Evolutionary conservation across 495 filamentous ascomycete genomes (phyloP), one percentile per base, ranked within the genome.

Genomic region (Durotheca rogersii): DNA sequence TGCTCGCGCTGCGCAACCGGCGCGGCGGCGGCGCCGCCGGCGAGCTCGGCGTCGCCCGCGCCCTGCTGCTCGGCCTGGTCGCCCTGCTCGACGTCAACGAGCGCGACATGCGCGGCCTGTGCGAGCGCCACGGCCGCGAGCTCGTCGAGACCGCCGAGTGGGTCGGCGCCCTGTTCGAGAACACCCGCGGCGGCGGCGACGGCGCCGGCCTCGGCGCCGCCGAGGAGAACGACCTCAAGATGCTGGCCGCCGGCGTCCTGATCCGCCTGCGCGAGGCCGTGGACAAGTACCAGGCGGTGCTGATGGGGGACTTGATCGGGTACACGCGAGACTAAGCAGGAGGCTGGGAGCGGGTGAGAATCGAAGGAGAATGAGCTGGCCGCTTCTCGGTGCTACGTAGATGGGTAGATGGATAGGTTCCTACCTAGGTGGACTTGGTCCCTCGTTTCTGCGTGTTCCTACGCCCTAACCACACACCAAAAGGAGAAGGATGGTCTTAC

Each of bases 11-110:
- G 19, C 56, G 67, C 29, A 67, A 27, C 41, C 76, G 65, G 44
- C 72, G 62, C 29, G 4, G 9, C 23, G 9, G 23, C 23, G 23
- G 4, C 23, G 23, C 9, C 23, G 71, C 75, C 14, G 74, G 74
- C 1, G 86, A 93, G 27, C 67, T 81, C 2, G 66, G 67, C 0
- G 74, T 96, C 9, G 78, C 88, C 6, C 79, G 87, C 33, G 86
- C 88, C 0, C 67, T 95, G 32, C 70, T 97, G 9, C 87, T 93
- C 40, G 79, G 81, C 2, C 82, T 96, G 41, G 70, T 96, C 21
- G 86, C 85, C n/a, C 47, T 95, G 16, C 67, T 97, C 7, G 89
- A 95, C 45, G 73, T 95, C n/a, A 95, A 95, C 47, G 81, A 83
- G 59, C 78, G 81, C 27, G 86, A 92, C 63, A 86, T 90, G 36